Evolutionary conservation across 768 basidiomycete species (phyloP), one percentile per base, ranked within the genome.

Genomic region (Russula virescens): DNA sequence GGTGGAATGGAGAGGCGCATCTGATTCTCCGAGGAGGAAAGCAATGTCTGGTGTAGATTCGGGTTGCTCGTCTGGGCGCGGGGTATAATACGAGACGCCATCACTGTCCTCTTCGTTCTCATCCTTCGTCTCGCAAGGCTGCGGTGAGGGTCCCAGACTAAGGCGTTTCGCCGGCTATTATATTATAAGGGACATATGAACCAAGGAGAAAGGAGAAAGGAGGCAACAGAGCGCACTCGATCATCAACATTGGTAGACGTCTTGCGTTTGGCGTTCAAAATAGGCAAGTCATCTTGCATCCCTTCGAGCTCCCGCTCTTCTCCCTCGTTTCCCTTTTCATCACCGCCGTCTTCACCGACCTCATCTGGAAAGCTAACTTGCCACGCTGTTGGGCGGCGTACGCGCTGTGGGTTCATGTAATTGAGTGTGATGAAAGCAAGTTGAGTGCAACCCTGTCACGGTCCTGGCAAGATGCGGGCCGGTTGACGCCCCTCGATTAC

Each of bases 301-400:
- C 25, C 26, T 53, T 26, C 53, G n/a, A 21, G 31, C 28, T 49
- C 25, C 43, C 11, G 51, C 45, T 7, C 63, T 23, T 38, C 57
- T 28, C 9, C 47, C 58, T 50, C 45, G 1, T 28, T 58, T 26
- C 26, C 45, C 5, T 9, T 25, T 38, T 46, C 31, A 10, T 38
- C 45, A 9, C 18, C 31, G 1, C 52, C 56, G 54, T 42, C 51
- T 47, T 61, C 64, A 14, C 65, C 49, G 3, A 70, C 68, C 58
- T 82, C 80, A 13, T 74, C 76, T 0, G 78, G 77, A 62, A 82
- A 87, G 11, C 81, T 80, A 13, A 85, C 74, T 14, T 84, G 81
- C 47, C 79, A 81, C 2, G 87, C 85, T 5, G 73, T 79, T 0
- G 81, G 81, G 28, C 71, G 69, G 14, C 63, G 58, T 35, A 16